Evolutionary conservation across 2,329 filamentous ascomycete genomes (phyloP).

Genomic region (Scedosporium boydii): DNA sequence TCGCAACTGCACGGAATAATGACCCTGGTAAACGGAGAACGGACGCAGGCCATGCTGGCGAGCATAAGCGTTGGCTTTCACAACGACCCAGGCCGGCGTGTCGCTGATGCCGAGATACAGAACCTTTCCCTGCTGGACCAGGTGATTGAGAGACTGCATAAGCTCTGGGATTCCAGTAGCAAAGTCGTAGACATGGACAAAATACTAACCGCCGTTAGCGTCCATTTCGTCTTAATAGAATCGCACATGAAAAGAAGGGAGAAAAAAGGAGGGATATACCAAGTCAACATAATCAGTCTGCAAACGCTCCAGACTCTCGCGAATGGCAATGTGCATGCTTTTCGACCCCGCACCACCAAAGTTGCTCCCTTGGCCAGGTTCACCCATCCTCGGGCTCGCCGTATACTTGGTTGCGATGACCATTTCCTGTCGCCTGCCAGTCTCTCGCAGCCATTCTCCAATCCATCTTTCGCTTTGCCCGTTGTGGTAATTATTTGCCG

Average conservation of each 20-base stretch:
- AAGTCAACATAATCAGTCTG: constrained; percentile 23
- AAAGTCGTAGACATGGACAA: constrained; percentile 19
- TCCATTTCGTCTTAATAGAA: background rate
- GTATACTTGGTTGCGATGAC: constrained; percentile 40
- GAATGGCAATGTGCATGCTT: constrained; percentile 26
- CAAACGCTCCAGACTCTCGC: constrained; percentile 30
- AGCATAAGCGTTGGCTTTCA: constrained; percentile 17
- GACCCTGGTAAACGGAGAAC: constrained; percentile 28
- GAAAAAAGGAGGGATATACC: constrained; percentile 18
- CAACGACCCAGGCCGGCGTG: constrained; percentile 21
- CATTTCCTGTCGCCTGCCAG: constrained; percentile 34
- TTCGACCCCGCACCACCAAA: constrained; percentile 27
- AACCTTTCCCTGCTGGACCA: constrained; percentile 17
- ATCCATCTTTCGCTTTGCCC: constrained; percentile 42
- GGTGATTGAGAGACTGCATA: constrained; percentile 17
- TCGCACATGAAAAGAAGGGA: constrained; percentile 19
- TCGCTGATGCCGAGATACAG: constrained; percentile 21
- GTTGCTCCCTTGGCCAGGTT: constrained; percentile 23
- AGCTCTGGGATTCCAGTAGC: constrained; percentile 15
- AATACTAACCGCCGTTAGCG: constrained; percentile 2
- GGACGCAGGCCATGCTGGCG: constrained; percentile 15
- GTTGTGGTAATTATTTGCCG: constrained; percentile 37
- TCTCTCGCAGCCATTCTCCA: constrained; percentile 38
- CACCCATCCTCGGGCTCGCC: constrained; percentile 24
- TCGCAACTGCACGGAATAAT: constrained; percentile 27